Base-by-base conservation (phyloP, 768 basidiomycete species). In the Auricularia auricula-judae region DNA sequence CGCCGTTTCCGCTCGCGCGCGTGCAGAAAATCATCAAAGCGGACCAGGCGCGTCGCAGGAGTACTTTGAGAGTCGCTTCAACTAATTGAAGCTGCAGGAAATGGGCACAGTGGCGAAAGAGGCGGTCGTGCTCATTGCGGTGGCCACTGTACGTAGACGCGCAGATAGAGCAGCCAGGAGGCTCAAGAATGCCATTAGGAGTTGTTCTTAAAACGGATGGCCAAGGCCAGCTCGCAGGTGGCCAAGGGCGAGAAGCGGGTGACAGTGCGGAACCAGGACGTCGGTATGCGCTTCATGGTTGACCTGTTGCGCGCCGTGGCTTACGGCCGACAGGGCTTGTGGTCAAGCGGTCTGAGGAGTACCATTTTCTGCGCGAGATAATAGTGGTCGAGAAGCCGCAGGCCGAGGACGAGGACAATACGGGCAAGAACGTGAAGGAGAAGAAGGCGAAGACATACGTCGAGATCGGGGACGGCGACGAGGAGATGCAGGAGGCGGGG, bases 1-100 rank as follows among this genome's bases (percentile, higher is more conserved):
- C 91, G 1, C 66, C 88, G 23, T 75, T 93, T 58, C 93, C 93
- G 0, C 80, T 89, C 62, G 78, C 88, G 1, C 82, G 89, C 66
- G 87, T 95, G 47, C 91, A 92, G 73, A 86, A 80, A 75, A 91
- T 94, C 60, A 80, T 93, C 67, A 93, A 91, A 70, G 91, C 88
- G 4, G 93, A 95, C 75, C 88, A 87, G 79, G 93, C 84, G 63
- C 65, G 63, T 39, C 23, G 5, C 44, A 42, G 29, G 29, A 44
- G 3, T 43, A 18, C 7, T 5, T 8, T 35, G 10, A 39, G 1
- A 60, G 43, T 39, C 29, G 34, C n/a, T 53, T 8, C 29, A 4
- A 21, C 5, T 12, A 58, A 56, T 16, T 58, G 8, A 42, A 16
- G 47, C 12, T 59, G 42, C 35, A 92, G 90, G 90, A 92, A 56